Base-by-base conservation (phyloP, 192 early-diverging fungal species). In the Lobosporangium transversale region DNA sequence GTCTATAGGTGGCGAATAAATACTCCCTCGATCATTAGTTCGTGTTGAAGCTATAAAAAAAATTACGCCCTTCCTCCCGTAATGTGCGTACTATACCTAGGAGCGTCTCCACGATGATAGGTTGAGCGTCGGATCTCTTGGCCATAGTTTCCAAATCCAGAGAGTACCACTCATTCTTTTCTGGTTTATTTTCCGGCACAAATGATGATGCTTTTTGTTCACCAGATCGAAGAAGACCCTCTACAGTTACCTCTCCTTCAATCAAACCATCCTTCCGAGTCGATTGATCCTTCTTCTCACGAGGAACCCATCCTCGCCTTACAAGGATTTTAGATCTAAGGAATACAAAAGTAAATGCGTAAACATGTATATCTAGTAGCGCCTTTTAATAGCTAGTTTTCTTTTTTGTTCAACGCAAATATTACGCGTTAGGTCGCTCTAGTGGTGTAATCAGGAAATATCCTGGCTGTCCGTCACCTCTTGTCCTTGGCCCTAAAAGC, bases 281-380 rank as follows among this genome's bases (percentile, higher is more conserved):
- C 8, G 66, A 61, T 27, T 83, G 86, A 15, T 89, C 87, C 24
- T 82, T 81, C 51, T 92, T 89, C 7, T 89, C 89, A 21, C 86
- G 82, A 14, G 89, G 83, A 21, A 97, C 90, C 94, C 96, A 97
- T 12, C 96, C 96, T 33, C 96, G 88, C 70, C 94, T 92, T 17
- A 97, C 88, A 36, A 97, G 80, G 12, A 96, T 85, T 17, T 86
- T 87, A 15, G 87, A 86, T 62, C 83, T 74, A 87, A 65, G 20
- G 24, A 27, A 36, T n/a, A n/a, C n/a, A n/a, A n/a, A n/a, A n/a
- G n/a, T n/a, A n/a, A n/a, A n/a, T n/a, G n/a, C n/a, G n/a, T n/a
- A n/a, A n/a, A n/a, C n/a, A n/a, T n/a, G n/a, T n/a, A n/a, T n/a
- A n/a, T n/a, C n/a, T n/a, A n/a, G n/a, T n/a, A n/a, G n/a, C n/a